Evolutionary conservation across 2,329 filamentous ascomycete genomes (phyloP), one percentile per base, ranked within the genome.

Genomic region (Penicillium thymicola): DNA sequence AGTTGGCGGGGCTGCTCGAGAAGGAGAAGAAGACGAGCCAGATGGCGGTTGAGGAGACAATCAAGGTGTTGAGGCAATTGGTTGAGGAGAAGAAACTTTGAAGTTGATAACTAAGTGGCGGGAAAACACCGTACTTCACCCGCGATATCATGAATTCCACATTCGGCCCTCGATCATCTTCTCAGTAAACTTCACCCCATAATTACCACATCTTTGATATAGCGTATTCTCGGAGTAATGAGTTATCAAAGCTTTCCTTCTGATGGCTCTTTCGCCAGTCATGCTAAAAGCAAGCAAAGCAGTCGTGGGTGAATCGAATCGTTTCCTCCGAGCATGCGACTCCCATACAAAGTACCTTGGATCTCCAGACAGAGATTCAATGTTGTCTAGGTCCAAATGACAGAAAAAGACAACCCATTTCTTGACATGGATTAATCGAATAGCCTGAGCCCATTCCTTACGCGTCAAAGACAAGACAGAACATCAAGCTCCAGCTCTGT

Each of bases 11-110:
- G 1, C 21, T 59, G 13, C 18, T 57, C 42, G 58, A 55, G 46
- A 66, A 61, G 59, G 60, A 66, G 51, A 66, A 57, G 55, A 40
- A 36, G 11, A 65, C 64, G 64, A 63, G 60, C 14, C 54, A 56
- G 28, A 32, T 44, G 43, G 63, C 64, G 3, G 64, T 66, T 27
- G 63, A 66, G 28, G 64, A 61, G n/a, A 65, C 63, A 10, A 60
- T 66, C 5, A 56, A 52, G 16, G 62, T 54, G 6, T 34, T 66
- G 58, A 54, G 62, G 1, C 48, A 63, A 32, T 38, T 66, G 45
- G 63, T 51, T 4, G 50, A 58, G 44, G 59, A 61, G 38, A 41
- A 57, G 27, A 64, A 61, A 38, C 36, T 66, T 16, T 66, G 23
- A 62, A 34, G 21, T 30, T 43, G 32, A 32, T n/a, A n/a, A n/a